Evolutionary conservation across 257 asterid species (phyloP).

Genomic region (Nicotiana attenuata): DNA sequence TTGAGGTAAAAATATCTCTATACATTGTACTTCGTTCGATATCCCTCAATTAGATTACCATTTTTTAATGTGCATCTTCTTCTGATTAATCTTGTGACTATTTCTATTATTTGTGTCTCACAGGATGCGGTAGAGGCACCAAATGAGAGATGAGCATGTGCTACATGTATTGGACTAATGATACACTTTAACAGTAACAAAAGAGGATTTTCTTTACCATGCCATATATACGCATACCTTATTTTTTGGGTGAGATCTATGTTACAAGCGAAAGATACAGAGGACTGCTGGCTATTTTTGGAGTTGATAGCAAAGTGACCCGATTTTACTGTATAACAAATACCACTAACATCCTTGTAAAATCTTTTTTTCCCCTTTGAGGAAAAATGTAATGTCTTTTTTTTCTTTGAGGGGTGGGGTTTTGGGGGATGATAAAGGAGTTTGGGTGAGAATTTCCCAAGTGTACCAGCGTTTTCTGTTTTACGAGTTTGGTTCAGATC

Average conservation of each 20-base stretch:
- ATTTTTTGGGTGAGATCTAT: neutral
- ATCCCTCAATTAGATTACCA: neutral
- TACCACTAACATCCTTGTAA: neutral
- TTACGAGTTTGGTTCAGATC: neutral
- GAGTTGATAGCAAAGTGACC: constrained; percentile 5
- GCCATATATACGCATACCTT: neutral
- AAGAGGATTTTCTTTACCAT: constrained; percentile 3
- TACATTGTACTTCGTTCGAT: neutral
- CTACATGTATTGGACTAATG: constrained; percentile 3
- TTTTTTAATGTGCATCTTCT: neutral
- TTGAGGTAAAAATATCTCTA: constrained; percentile 34
- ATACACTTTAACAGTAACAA: constrained; percentile 25
- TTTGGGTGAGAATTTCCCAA: neutral
- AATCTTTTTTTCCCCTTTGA: neutral
- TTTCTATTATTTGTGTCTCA: constrained; percentile 9
- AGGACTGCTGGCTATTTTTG: neutral
- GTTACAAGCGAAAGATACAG: neutral
- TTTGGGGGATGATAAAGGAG: neutral
- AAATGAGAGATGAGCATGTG: constrained; percentile 30
- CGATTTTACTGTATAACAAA: neutral
- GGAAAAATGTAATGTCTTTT: neutral
- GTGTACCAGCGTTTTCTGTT: neutral
- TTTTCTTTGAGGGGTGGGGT: neutral
- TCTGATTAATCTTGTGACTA: neutral
- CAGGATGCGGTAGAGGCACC: constrained; percentile 38